Percentiles rank a stretch among this genome's conserved stretches.
Evolutionary conservation across 768 basidiomycete species (phyloP).

Genomic region (Amanita pseudoporphyria): DNA sequence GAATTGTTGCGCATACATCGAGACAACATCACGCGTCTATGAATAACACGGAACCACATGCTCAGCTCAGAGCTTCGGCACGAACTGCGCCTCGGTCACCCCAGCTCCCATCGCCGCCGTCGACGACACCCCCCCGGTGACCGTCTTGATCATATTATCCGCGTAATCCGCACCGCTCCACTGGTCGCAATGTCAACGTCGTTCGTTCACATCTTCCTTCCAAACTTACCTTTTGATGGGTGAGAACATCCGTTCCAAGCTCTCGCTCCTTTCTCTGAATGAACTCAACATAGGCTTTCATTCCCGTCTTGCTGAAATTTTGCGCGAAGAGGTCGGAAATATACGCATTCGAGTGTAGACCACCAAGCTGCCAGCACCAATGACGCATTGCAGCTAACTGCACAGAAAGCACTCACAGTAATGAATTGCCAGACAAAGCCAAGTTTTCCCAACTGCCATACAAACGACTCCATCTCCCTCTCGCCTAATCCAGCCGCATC

Average conservation of each 20-base stretch:
- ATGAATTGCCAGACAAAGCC: constrained; percentile 99
- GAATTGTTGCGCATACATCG: neutral
- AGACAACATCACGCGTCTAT: neutral
- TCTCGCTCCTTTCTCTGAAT: constrained; percentile 90
- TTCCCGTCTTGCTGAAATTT: constrained; percentile 86
- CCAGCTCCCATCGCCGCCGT: constrained; percentile 99
- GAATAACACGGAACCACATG: neutral
- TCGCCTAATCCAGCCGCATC: constrained; percentile 85
- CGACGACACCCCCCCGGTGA: constrained; percentile 94
- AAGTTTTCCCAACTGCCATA: constrained; percentile 91
- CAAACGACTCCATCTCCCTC: constrained; percentile 77
- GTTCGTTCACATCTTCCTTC: neutral
- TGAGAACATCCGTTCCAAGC: constrained; percentile 90
- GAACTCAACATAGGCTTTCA: constrained; percentile 98
- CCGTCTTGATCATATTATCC: constrained; percentile 86
- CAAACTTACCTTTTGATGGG: constrained; percentile 80
- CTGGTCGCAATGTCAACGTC: constrained; percentile 28
- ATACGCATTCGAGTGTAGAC: constrained; percentile 95
- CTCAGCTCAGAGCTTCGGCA: constrained; percentile 15
- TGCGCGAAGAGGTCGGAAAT: constrained; percentile 91
- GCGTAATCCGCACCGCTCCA: constrained; percentile 96
- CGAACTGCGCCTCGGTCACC: constrained; percentile 87
- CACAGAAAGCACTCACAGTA: constrained; percentile 49
- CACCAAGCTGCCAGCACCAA: constrained; percentile 59
- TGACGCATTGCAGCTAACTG: neutral